These are phyloP conservation scores for Aureobasidium namibiae DNA, from an alignment of 2,329 filamentous ascomycete genomes.

Conservation along the genomic window DNA sequence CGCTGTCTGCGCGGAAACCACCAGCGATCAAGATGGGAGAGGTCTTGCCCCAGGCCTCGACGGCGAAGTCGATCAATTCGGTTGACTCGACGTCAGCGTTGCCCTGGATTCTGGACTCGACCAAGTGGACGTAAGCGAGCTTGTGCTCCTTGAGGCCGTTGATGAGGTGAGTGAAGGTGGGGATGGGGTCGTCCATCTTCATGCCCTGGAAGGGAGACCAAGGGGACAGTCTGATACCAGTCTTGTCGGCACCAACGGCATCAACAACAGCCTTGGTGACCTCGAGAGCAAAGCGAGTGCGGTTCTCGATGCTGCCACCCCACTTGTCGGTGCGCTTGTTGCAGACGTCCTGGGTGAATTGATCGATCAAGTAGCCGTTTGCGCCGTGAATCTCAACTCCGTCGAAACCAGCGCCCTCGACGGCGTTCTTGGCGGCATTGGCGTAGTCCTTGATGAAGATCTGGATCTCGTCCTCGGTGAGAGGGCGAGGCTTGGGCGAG, in stretches of 20 bases:
- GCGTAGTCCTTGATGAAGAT: slow-evolving; percentile 30
- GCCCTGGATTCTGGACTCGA: slow-evolving; percentile 49
- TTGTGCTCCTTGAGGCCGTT: slow-evolving; percentile 42
- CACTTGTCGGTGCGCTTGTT: slow-evolving; percentile 47
- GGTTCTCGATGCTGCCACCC: slow-evolving; percentile 42
- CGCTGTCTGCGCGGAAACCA: slow-evolving; percentile 33
- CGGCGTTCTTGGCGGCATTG: slow-evolving; percentile 36
- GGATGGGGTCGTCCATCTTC: slow-evolving; percentile 52
- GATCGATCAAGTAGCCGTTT: background rate
- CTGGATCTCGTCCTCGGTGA: slow-evolving; percentile 33
- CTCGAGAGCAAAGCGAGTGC: slow-evolving; percentile 45
- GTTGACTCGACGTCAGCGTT: slow-evolving; percentile 33
- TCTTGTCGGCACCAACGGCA: slow-evolving; percentile 45
- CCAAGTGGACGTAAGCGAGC: slow-evolving; percentile 53
- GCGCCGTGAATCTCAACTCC: slow-evolving; percentile 19
- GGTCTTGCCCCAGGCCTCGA: slow-evolving; percentile 37
- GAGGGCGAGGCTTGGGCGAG: slow-evolving; percentile 24
- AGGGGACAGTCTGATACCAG: slow-evolving; percentile 52
- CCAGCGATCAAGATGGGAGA: slow-evolving; percentile 42
- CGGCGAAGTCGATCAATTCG: slow-evolving; percentile 36
- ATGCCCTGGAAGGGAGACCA: slow-evolving; percentile 56
- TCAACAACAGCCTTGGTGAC: slow-evolving; percentile 43
- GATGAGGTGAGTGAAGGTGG: slow-evolving; percentile 55
- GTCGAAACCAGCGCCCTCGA: slow-evolving; percentile 48
- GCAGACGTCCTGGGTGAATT: slow-evolving; percentile 51